Conservation (phyloP, 2,329 filamentous ascomycete genomes). For the Dichotomopilus funicola region DNA sequence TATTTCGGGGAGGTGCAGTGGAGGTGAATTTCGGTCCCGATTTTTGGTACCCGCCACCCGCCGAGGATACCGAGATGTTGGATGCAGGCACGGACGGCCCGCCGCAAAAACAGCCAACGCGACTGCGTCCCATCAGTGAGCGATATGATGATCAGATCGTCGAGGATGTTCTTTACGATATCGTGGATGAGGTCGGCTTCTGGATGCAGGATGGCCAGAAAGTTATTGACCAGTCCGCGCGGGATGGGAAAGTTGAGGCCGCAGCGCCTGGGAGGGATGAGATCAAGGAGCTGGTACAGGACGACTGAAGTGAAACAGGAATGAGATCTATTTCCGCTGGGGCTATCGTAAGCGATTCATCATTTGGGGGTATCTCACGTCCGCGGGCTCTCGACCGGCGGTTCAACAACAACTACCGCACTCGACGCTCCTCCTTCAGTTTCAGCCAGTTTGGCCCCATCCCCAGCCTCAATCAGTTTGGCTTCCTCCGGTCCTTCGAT, state of each 20-base stretch:
- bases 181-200: slow-evolving; percentile 91
- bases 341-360: not conserved
- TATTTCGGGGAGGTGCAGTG: slow-evolving; percentile 83
- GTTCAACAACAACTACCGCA: slow-evolving; percentile 6
- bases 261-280: slow-evolving; percentile 44
- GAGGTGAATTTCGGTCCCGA: slow-evolving; percentile 92
- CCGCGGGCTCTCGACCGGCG: slow-evolving; percentile 8
- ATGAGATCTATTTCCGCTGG: not conserved
- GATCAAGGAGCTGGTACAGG: slow-evolving; percentile 60
- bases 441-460: not conserved
- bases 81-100: slow-evolving; percentile 25
- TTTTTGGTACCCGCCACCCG: slow-evolving; percentile 80
- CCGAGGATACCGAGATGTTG: slow-evolving; percentile 45
- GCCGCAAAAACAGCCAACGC: slow-evolving; percentile 9
- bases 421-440: slow-evolving; percentile 2
- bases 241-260: slow-evolving; percentile 37
- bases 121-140: slow-evolving; percentile 59
- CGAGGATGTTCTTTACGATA: slow-evolving; percentile 87
- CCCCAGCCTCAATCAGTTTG: not conserved
- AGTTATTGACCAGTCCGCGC: slow-evolving; percentile 40
- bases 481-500: not conserved
- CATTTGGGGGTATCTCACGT: slow-evolving; percentile 3
- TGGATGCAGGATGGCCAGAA: slow-evolving; percentile 64
- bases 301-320: slow-evolving; percentile 38
- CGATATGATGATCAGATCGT: slow-evolving; percentile 89